A percentile compares a stretch with the other conserved stretches of the same genome.
phyloP scores from a whole-genome alignment of 306 rosid species.

The Quercus ilex region DNA sequence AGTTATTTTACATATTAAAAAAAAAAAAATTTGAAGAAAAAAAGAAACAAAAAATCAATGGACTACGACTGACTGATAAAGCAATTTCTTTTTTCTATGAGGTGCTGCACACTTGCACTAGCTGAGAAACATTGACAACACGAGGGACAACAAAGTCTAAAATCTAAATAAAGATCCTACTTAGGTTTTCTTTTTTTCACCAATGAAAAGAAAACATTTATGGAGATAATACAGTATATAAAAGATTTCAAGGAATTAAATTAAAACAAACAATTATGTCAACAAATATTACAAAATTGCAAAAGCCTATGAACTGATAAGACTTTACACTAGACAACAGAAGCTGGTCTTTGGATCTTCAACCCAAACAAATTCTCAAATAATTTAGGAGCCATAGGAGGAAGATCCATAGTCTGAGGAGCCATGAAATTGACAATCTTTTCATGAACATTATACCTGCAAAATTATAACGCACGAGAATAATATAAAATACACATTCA shows the following conservation, averaged over 20 bases:
- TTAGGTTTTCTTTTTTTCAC: too few relatives aligned
- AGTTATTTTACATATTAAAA: too few relatives aligned
- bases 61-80: too few relatives aligned
- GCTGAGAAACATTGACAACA: too few relatives aligned
- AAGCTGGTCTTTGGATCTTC: conserved; percentile 41
- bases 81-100: too few relatives aligned
- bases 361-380: conserved; percentile 70
- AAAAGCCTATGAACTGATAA: background rate
- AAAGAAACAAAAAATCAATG: too few relatives aligned
- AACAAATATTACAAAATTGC: conserved; percentile 10
- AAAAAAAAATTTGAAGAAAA: too few relatives aligned
- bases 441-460: conserved; percentile 84
- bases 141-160: too few relatives aligned
- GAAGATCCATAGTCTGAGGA: conserved; percentile 46
- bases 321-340: conserved; percentile 18
- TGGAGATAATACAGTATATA: background rate
- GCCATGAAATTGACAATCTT: conserved; percentile 87
- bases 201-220: too few relatives aligned
- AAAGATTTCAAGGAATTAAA: background rate
- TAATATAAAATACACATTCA: background rate
- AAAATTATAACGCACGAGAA: background rate
- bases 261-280: background rate
- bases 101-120: too few relatives aligned
- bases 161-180: too few relatives aligned
- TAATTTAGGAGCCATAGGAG: conserved; percentile 54